These are phyloP conservation scores for Suhomyces wounanorum DNA, from an alignment of 1,139 yeast species.

Conservation along the genomic window DNA sequence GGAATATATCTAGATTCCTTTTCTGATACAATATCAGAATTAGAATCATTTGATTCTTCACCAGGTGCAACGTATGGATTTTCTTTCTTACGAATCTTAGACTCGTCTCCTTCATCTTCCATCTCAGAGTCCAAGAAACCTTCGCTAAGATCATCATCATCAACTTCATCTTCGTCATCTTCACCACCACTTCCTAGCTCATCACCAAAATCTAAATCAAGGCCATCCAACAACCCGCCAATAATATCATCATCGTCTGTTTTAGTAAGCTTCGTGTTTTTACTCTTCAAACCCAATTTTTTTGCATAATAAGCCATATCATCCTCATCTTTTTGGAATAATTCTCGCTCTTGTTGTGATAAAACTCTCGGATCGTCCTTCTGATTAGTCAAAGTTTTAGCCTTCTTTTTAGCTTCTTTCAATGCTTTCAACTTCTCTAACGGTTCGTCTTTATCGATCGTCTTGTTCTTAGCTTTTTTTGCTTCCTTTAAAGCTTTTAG, in stretches of 20 bases:
- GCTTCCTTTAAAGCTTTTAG: constrained; percentile 22
- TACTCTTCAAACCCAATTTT: constrained; percentile 68
- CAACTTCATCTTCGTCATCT: constrained; percentile 42
- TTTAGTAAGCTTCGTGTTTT: constrained; percentile 43
- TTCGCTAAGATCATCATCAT: constrained; percentile 13
- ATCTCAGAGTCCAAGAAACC: constrained; percentile 20
- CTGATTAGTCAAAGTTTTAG: constrained; percentile 8
- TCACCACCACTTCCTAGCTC: constrained; percentile 15
- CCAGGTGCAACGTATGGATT: constrained; percentile 87
- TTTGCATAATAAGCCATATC: constrained; percentile 85
- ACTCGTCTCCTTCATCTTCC: constrained; percentile 14
- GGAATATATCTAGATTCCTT: constrained; percentile 63
- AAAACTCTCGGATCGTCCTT: constrained; percentile 14
- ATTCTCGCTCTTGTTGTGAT: constrained; percentile 44
- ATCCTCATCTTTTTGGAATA: constrained; percentile 64
- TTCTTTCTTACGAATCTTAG: constrained; percentile 44
- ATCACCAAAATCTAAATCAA: constrained; percentile 58
- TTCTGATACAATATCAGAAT: constrained; percentile 17
- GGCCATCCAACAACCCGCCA: constrained; percentile 76
- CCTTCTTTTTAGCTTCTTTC: constrained; percentile 12
- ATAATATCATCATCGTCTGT: constrained; percentile 65
- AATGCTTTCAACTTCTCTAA: constrained; percentile 22
- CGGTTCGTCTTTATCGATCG: constrained; percentile 16
- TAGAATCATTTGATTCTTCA: constrained; percentile 9
- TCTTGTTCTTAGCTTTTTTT: constrained; percentile 3